Percentiles rank a stretch among this genome's conserved stretches.
Conservation (phyloP, 2,329 filamentous ascomycete genomes). For the Bipolaris cookei region DNA sequence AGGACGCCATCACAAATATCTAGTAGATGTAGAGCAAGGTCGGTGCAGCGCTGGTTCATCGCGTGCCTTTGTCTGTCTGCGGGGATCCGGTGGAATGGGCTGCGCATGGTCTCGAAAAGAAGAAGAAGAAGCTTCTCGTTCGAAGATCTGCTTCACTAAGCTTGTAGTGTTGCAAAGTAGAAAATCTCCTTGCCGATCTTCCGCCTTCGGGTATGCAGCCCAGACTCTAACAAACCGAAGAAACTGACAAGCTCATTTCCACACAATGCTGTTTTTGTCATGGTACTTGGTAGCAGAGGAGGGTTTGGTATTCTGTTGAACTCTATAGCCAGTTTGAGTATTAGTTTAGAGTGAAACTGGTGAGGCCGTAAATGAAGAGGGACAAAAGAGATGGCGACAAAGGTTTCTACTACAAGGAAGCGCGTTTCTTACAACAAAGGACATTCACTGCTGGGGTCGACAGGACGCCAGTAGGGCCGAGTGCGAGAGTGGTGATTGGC, state of each 20-base stretch:
- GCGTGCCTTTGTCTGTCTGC: neutral
- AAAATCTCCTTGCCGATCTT: conserved; percentile 1
- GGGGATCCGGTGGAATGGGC: neutral
- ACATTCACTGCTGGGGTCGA: neutral
- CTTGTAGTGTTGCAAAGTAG: neutral
- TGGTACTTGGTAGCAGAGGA: neutral
- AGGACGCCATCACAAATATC: neutral
- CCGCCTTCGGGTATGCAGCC: neutral
- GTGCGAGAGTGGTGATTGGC: neutral
- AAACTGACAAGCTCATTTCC: neutral
- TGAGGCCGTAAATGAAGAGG: too few relatives aligned
- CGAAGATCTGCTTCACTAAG: neutral
- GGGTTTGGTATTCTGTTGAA: neutral
- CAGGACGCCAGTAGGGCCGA: neutral
- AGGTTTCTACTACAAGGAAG: neutral
- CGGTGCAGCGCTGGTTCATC: neutral
- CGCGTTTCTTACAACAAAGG: neutral
- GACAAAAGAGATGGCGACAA: too few relatives aligned
- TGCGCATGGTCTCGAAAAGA: neutral
- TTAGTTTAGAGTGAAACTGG: neutral
- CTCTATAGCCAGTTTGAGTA: neutral
- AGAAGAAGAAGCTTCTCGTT: neutral
- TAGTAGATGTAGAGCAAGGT: neutral
- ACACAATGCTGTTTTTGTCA: neutral
- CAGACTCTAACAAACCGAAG: neutral